Evolutionary conservation across 768 basidiomycete genomes (phyloP), one percentile per base, ranked within the genome.

Genomic region (Pholiota molesta): DNA sequence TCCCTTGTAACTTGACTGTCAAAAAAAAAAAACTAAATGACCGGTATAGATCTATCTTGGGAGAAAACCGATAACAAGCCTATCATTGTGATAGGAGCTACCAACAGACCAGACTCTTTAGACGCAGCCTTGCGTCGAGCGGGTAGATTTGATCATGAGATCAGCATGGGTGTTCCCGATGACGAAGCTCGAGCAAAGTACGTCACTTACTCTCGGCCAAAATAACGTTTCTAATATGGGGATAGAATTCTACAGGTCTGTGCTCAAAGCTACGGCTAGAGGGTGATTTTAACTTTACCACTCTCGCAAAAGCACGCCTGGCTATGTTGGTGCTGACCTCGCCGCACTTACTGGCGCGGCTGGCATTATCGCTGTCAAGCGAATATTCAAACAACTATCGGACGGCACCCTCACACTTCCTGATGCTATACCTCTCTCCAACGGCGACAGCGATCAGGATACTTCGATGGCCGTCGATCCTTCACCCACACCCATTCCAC

Each of bases 101-200:
- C 97, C 0, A 99, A 99, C 74, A 83, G 97, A 28, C 95, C 95
- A 1, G 97, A 99, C 71, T 91, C 96, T 5, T 81, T 99, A 7
- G 97, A 99, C 73, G 87, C 95, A 0, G 97, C 97, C 0, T 80
- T 99, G 17, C 86, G 97, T 33, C 83, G 96, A 59, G 97, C 96
- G 5, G 97, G 97, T 5, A 79, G 97, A 35, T 99, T 99, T 63
- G 97, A 99, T 71, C 94, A 96, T 66, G 97, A 99, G 76, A 98
- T 99, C 54, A 91, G 92, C 55, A 95, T 99, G 92, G 92, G 92
- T 13, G 97, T 99, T 3, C 97, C 97, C 2, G 94, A 96, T 67
- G 91, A 97, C 63, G 88, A 88, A 58, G 95, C 90, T 0, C 81
- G 97, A 60, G 90, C 91, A 64, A 91, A 95, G 97, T 98, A 60